A percentile compares a stretch with the other conserved stretches of the same genome.
Evolutionary conservation across 2,329 filamentous ascomycete species (phyloP).

Genomic region (Claviceps humidiphila): DNA sequence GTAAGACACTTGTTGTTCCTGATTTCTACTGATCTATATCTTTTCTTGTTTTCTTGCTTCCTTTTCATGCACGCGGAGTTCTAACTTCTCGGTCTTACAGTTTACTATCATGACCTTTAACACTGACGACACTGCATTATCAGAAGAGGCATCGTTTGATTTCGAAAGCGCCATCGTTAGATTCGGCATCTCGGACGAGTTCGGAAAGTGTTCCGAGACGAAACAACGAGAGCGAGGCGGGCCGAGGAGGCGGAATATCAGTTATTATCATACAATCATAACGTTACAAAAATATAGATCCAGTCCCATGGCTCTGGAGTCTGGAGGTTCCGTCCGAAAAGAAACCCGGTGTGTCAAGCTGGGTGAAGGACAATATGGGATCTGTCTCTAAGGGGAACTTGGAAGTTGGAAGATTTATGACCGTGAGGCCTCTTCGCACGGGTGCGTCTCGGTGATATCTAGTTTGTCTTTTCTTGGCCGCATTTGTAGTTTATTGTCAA

Average conservation of each 20-base stretch:
- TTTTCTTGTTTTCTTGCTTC: neutral
- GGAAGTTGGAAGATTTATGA: neutral
- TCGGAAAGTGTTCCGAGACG: too few species aligned
- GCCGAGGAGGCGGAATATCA: neutral
- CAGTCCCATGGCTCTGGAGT: constrained; percentile 1
- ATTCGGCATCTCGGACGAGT: too few species aligned
- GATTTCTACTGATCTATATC: neutral
- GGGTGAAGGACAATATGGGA: neutral
- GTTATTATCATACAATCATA: constrained; percentile 1
- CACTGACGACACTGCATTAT: too few species aligned
- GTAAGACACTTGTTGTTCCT: too few species aligned
- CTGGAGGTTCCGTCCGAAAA: constrained; percentile 1
- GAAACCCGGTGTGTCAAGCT: neutral
- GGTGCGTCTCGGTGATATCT: neutral
- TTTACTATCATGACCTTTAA: too few species aligned
- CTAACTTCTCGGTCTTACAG: too few species aligned
- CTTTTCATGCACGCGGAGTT: too few species aligned
- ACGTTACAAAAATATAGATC: neutral
- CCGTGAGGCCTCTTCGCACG: neutral
- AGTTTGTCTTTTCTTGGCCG: neutral
- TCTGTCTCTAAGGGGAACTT: neutral
- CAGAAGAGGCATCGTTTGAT: too few species aligned
- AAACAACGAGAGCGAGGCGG: neutral
- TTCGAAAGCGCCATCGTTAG: too few species aligned
- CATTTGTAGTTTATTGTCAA: too few species aligned